Evolutionary conservation across 805 yeast species (phyloP).

Genomic region (Lipomyces mesembrius): DNA sequence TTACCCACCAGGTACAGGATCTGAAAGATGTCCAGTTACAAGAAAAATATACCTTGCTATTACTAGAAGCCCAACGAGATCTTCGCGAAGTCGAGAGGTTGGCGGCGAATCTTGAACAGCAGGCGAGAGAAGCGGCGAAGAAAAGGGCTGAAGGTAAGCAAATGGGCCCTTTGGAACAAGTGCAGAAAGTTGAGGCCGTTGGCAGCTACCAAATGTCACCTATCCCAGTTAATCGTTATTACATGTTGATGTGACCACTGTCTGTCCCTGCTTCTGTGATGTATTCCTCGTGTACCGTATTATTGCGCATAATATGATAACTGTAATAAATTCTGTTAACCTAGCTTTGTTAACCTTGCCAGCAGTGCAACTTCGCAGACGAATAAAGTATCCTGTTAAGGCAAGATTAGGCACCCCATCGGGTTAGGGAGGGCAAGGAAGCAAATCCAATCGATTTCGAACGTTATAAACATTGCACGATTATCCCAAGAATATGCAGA

Average conservation of each 20-base stretch:
- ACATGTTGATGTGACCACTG: neutral
- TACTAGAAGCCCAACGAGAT: conserved; percentile 1
- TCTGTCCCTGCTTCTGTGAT: neutral
- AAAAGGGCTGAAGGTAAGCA: neutral
- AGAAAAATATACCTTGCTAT: neutral
- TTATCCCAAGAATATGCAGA: too few species aligned
- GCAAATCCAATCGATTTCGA: neutral
- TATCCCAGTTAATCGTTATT: neutral
- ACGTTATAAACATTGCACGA: too few species aligned
- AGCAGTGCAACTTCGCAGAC: too few species aligned
- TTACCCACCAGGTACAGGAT: neutral
- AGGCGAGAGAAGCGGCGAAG: neutral
- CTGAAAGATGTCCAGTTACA: neutral
- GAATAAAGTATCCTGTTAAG: too few species aligned
- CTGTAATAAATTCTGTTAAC: neutral
- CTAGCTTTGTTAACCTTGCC: neutral
- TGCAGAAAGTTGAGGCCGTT: neutral
- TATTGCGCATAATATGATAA: neutral
- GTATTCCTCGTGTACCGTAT: neutral
- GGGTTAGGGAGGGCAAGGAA: neutral
- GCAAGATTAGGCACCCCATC: too few species aligned
- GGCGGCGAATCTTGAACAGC: neutral
- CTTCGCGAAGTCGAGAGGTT: neutral
- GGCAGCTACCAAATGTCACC: neutral
- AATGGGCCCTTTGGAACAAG: neutral